Evolutionary conservation across 108 stramenopile species (phyloP).

Genomic region (Cyclotella atomus): DNA sequence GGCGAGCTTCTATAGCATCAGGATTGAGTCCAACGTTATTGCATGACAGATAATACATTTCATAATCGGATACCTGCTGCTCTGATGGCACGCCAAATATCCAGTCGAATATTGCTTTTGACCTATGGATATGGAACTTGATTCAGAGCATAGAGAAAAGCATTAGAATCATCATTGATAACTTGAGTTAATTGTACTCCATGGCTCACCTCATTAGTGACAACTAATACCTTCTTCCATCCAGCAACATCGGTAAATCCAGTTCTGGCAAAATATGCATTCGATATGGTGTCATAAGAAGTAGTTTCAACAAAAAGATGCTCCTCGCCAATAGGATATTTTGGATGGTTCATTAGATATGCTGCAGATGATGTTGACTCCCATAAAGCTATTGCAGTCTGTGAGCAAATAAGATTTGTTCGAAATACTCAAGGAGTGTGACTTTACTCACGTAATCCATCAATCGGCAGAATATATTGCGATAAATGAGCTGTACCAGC

Average conservation of each 20-base stretch:
- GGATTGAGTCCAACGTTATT: constrained; percentile 64
- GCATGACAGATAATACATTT: constrained; percentile 70
- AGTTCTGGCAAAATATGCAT: constrained; percentile 80
- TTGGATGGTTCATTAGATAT: constrained; percentile 56
- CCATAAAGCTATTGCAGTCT: constrained; percentile 59
- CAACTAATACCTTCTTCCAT: constrained; percentile 57
- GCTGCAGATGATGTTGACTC: constrained; percentile 81
- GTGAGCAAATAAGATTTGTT: background rate
- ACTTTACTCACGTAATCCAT: constrained; percentile 10
- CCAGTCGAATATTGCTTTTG: constrained; percentile 87
- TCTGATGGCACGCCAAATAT: constrained; percentile 57
- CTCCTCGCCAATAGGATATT: constrained; percentile 6
- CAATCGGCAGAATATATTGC: constrained; percentile 65
- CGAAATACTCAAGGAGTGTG: background rate
- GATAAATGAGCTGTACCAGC: constrained; percentile 90
- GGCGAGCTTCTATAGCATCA: constrained; percentile 67
- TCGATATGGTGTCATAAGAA: constrained; percentile 86
- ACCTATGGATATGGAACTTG: constrained; percentile 82
- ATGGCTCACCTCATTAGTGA: constrained; percentile 77
- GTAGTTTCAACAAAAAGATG: constrained; percentile 81
- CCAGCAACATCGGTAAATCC: constrained; percentile 70
- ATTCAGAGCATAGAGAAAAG: background rate
- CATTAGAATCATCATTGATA: no score
- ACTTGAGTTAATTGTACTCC: no score
- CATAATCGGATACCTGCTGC: constrained; percentile 39